phyloP scores from a whole-genome alignment of 371 early-diverging fungal genomes.

The Mortierella sp. region DNA sequence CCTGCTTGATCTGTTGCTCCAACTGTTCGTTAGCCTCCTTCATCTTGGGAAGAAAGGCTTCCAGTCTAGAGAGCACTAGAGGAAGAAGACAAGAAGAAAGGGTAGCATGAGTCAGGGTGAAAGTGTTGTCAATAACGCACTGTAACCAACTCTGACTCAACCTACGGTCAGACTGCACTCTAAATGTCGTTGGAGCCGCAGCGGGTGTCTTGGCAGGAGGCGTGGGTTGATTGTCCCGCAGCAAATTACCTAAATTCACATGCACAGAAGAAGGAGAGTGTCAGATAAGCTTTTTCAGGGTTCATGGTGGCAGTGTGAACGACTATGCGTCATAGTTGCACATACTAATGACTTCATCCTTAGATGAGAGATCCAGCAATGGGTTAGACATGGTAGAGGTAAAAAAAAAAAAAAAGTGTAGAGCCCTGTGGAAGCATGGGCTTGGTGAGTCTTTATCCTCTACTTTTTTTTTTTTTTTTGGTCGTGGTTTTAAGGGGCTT shows the following conservation, averaged over 20 bases:
- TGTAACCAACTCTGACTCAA: not conserved
- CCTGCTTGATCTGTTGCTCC: slow-evolving; percentile 32
- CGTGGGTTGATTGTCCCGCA: slow-evolving; percentile 25
- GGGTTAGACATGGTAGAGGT: slow-evolving; percentile 36
- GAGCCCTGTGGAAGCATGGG: not conserved
- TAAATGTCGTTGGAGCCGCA: slow-evolving; percentile 46
- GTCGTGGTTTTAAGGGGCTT: not conserved
- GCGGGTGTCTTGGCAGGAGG: slow-evolving; percentile 12
- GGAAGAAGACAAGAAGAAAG: not conserved
- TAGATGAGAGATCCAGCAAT: slow-evolving; percentile 41
- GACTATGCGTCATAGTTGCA: not conserved
- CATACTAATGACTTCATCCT: slow-evolving; percentile 46
- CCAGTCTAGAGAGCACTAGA: slow-evolving; percentile 44
- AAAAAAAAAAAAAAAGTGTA: slow-evolving; percentile 8
- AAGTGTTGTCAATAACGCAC: not conserved
- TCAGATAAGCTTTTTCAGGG: not conserved
- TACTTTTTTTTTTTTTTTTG: not conserved
- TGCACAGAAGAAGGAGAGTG: not conserved
- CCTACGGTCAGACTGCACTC: slow-evolving; percentile 45
- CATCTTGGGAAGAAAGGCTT: slow-evolving; percentile 52
- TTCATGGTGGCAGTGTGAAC: not conserved
- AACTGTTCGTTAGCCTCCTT: slow-evolving; percentile 49
- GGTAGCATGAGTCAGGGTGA: not conserved
- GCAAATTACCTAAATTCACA: slow-evolving; percentile 25
- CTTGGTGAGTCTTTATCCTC: no score